Evolutionary conservation across 2,329 filamentous ascomycete genomes (phyloP).

Genomic region (Plectosphaerella cucumerina): DNA sequence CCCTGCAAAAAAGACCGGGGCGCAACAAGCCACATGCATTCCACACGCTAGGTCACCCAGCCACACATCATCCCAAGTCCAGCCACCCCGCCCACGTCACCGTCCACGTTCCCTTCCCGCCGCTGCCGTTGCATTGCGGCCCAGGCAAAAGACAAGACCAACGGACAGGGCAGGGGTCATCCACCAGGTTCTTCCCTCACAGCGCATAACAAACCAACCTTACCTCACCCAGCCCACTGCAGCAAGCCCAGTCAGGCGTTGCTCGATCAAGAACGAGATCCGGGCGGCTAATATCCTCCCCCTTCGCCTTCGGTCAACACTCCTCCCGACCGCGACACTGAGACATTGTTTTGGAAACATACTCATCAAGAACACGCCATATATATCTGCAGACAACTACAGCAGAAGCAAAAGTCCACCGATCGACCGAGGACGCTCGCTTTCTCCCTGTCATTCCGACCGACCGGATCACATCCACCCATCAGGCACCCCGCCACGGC

Average conservation of each 20-base stretch:
- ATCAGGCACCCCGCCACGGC: not conserved
- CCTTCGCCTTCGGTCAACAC: constrained; percentile 2
- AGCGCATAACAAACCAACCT: constrained; percentile 1
- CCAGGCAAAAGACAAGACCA: not conserved
- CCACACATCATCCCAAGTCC: constrained; percentile 8
- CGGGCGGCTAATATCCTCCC: constrained; percentile 5
- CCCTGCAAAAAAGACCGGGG: constrained; percentile 3
- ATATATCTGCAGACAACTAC: too few species aligned
- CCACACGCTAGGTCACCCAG: constrained; percentile 8
- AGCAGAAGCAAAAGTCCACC: too few species aligned
- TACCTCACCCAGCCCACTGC: constrained; percentile 9
- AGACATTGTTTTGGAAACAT: not conserved
- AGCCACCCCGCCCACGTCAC: constrained; percentile 16
- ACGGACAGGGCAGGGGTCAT: not conserved
- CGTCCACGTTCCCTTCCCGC: not conserved
- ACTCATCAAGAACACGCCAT: not conserved
- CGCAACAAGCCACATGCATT: constrained; percentile 12
- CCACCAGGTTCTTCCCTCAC: not conserved
- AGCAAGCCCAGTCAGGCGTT: too few species aligned
- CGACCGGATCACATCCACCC: not conserved
- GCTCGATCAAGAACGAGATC: constrained; percentile 2
- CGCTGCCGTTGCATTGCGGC: not conserved
- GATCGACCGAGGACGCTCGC: not conserved
- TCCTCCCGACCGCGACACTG: constrained; percentile 3
- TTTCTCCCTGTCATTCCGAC: constrained; percentile 4